These are phyloP conservation scores for Catenaria anguillulae DNA, from an alignment of 371 early-diverging fungal genomes.

Conservation along the genomic window DNA sequence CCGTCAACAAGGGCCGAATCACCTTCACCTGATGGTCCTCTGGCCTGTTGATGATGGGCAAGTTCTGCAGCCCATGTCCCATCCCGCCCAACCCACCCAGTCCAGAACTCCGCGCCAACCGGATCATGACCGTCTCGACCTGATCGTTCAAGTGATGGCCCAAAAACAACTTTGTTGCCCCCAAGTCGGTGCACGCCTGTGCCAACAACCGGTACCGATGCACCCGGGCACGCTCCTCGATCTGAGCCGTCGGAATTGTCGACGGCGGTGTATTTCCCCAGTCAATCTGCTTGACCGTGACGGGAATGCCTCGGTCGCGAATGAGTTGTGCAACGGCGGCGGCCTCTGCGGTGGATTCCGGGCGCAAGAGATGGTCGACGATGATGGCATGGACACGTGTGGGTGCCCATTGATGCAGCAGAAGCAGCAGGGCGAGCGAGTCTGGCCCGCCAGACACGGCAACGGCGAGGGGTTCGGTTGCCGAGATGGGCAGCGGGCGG, in stretches of 20 bases:
- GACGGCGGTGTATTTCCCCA: background rate
- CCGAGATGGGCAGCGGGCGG: background rate
- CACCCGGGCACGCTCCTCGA: background rate
- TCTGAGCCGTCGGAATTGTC: background rate
- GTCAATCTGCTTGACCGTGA: background rate
- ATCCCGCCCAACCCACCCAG: slow-evolving; percentile 6
- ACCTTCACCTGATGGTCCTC: background rate
- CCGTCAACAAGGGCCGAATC: background rate
- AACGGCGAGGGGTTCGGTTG: background rate
- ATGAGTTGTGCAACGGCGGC: background rate
- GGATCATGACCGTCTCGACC: slow-evolving; percentile 1
- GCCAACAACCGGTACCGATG: background rate
- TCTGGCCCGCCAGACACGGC: slow-evolving; percentile 7
- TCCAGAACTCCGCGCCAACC: background rate
- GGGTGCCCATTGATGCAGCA: background rate
- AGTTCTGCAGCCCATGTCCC: background rate
- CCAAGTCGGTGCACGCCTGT: background rate
- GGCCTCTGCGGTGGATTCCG: background rate
- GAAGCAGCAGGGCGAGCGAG: background rate
- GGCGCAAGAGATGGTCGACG: slow-evolving; percentile 2
- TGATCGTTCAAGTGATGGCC: slow-evolving; percentile 4
- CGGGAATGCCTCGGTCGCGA: background rate
- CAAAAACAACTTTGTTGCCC: background rate
- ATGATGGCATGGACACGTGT: background rate
- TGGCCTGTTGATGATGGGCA: background rate